Conservation (phyloP, 768 basidiomycete species). For the Kwoniella botswanensis region DNA sequence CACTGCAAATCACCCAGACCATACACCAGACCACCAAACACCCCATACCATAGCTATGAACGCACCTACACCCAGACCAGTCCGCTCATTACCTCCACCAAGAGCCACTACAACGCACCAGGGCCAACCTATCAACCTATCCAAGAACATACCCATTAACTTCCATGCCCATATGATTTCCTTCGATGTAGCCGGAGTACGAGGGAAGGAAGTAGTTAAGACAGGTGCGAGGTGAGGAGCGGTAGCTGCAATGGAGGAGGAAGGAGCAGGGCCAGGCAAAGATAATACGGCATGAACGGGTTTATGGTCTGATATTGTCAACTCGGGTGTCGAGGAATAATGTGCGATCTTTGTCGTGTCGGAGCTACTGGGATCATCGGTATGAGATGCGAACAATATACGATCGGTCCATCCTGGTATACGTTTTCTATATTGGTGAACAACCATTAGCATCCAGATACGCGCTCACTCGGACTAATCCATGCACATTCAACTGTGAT, state of each 20-base stretch:
- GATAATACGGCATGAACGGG: conserved; percentile 78
- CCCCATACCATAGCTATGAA: conserved; percentile 51
- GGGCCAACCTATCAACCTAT: conserved; percentile 73
- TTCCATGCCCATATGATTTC: conserved; percentile 48
- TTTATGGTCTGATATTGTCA: conserved; percentile 94
- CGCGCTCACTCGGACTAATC: neutral
- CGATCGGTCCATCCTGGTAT: conserved; percentile 92
- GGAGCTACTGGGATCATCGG: conserved; percentile 61
- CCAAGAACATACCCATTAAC: conserved; percentile 69
- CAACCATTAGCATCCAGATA: conserved; percentile 44
- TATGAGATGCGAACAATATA: conserved; percentile 74
- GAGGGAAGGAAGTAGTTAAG: conserved; percentile 60
- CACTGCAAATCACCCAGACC: conserved; percentile 13
- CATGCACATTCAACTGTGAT: neutral
- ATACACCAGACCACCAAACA: conserved; percentile 46
- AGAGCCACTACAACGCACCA: conserved; percentile 79
- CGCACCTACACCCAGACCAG: conserved; percentile 44
- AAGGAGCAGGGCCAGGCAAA: conserved; percentile 59
- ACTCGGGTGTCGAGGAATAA: conserved; percentile 56
- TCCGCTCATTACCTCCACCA: conserved; percentile 70
- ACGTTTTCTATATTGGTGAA: conserved; percentile 62
- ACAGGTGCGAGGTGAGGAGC: conserved; percentile 50
- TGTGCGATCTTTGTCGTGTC: conserved; percentile 62
- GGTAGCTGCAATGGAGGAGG: conserved; percentile 44
- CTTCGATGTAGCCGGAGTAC: conserved; percentile 33